These are phyloP conservation scores for Aspergillus quadrilineatus DNA, from an alignment of 2,329 filamentous ascomycete species.

Conservation along the genomic window DNA sequence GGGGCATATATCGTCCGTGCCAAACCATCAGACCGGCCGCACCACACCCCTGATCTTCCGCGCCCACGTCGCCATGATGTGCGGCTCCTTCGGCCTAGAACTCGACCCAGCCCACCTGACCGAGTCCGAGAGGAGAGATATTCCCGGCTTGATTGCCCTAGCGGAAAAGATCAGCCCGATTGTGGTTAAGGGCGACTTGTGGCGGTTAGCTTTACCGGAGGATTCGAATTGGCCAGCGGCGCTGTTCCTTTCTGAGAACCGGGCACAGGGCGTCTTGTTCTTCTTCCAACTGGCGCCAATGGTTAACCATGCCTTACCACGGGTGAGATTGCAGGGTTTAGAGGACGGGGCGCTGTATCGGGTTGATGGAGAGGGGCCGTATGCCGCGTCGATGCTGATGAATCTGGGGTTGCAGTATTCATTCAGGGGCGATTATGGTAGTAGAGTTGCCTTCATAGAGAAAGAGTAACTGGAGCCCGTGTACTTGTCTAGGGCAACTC, in stretches of 20 bases:
- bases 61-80: slow-evolving; percentile 67
- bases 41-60: slow-evolving; percentile 60
- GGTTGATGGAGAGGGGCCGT: slow-evolving; percentile 52
- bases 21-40: slow-evolving; percentile 58
- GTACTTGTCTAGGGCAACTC: neutral
- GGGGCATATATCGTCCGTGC: slow-evolving; percentile 61
- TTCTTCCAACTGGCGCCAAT: slow-evolving; percentile 58
- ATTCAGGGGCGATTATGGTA: slow-evolving; percentile 57
- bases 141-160: slow-evolving; percentile 56
- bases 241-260: slow-evolving; percentile 57
- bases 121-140: slow-evolving; percentile 41
- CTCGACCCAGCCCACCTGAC: slow-evolving; percentile 53
- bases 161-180: slow-evolving; percentile 60
- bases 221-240: slow-evolving; percentile 63
- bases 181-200: slow-evolving; percentile 59
- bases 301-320: slow-evolving; percentile 55
- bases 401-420: slow-evolving; percentile 58
- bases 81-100: slow-evolving; percentile 65
- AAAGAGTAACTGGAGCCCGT: slow-evolving; percentile 32
- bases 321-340: slow-evolving; percentile 57
- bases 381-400: slow-evolving; percentile 62
- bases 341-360: slow-evolving; percentile 56
- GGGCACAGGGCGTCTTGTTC: slow-evolving; percentile 54
- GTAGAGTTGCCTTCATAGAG: slow-evolving; percentile 57
- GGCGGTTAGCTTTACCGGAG: slow-evolving; percentile 59